Conservation (phyloP, 192 early-diverging fungal genomes). For the Backusella tuberculispora region DNA sequence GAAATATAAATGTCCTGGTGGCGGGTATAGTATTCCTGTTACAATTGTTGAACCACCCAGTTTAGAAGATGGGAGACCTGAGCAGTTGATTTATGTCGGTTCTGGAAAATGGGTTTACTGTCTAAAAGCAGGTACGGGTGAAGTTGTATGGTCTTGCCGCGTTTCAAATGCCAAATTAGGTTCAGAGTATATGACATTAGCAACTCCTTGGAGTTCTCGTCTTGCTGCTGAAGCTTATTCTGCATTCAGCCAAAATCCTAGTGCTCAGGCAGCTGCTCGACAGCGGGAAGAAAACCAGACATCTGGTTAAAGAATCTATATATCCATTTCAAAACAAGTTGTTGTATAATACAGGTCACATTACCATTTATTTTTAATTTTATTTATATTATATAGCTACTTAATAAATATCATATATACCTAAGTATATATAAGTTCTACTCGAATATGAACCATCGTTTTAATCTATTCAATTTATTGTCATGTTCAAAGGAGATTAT, state of each 20-base stretch:
- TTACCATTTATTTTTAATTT: background rate
- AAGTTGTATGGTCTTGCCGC: constrained; percentile 9
- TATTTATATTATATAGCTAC: too few species aligned
- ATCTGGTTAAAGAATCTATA: too few species aligned
- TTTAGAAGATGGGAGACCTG: background rate
- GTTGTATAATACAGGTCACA: background rate
- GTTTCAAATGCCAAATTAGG: constrained; percentile 22
- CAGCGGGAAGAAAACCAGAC: background rate
- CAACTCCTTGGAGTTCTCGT: constrained; percentile 28
- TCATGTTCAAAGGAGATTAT: too few species aligned
- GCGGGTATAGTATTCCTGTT: constrained; percentile 24
- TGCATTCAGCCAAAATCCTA: constrained; percentile 11
- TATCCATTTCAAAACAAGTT: background rate
- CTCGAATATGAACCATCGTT: too few species aligned
- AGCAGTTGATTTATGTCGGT: constrained; percentile 24
- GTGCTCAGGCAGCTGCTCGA: background rate
- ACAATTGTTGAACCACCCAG: constrained; percentile 20
- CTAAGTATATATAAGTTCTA: too few species aligned
- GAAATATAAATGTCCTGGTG: constrained; percentile 31
- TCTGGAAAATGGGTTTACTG: constrained; percentile 26
- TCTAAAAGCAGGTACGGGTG: constrained; percentile 17
- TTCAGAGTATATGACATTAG: constrained; percentile 11
- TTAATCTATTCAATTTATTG: too few species aligned
- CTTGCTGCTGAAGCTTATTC: constrained; percentile 27
- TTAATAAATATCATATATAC: too few species aligned